Conservation (phyloP, 2,329 filamentous ascomycete species). For the Phaeomoniella chlamydospora region DNA sequence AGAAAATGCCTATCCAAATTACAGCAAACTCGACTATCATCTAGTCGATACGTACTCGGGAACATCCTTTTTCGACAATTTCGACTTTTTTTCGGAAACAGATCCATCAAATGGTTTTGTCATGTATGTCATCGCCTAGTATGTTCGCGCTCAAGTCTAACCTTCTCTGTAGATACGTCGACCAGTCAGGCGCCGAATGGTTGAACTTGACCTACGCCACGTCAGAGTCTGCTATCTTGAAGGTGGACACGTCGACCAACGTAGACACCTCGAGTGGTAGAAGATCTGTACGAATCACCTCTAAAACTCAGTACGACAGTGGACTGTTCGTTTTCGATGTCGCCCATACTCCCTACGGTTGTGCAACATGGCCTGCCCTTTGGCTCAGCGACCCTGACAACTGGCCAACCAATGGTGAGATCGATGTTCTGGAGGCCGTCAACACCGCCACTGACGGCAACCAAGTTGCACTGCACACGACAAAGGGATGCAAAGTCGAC, state of each 20-base stretch:
- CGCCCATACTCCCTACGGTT: constrained; percentile 48
- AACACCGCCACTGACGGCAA: constrained; percentile 32
- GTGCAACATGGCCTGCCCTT: constrained; percentile 50
- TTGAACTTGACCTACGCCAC: constrained; percentile 49
- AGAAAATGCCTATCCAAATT: constrained; percentile 27
- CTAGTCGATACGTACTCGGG: constrained; percentile 27
- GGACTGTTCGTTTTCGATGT: constrained; percentile 57
- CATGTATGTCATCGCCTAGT: constrained; percentile 2
- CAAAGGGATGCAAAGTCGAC: constrained; percentile 30
- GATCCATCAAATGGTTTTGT: constrained; percentile 1
- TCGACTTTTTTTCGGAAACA: constrained; percentile 15
- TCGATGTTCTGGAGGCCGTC: constrained; percentile 39
- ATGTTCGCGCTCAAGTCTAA: no score
- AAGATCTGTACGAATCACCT: constrained; percentile 49
- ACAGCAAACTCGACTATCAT: constrained; percentile 22
- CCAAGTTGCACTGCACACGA: constrained; percentile 35
- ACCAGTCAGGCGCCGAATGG: constrained; percentile 15
- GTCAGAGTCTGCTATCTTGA: constrained; percentile 37
- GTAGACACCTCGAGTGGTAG: constrained; percentile 44
- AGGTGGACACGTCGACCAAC: constrained; percentile 43
- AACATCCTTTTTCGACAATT: constrained; percentile 27
- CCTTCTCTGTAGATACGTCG: constrained; percentile 23
- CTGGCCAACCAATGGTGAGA: constrained; percentile 33
- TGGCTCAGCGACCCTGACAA: constrained; percentile 48
- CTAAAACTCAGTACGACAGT: constrained; percentile 42